Conservation (phyloP, 768 basidiomycete species). For the Suillus subalutaceus region DNA sequence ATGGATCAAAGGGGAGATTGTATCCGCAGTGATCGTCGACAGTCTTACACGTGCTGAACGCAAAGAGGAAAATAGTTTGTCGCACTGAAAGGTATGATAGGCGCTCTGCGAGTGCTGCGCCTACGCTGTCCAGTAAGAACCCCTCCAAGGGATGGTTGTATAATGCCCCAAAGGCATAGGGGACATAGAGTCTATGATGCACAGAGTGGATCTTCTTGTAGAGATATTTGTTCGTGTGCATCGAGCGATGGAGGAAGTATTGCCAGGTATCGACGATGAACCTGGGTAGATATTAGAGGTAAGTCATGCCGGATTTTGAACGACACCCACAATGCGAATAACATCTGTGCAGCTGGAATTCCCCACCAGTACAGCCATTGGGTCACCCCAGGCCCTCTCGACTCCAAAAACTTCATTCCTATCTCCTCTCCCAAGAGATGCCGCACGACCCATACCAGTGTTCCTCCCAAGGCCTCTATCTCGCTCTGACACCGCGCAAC, state of each 20-base stretch:
- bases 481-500: constrained; percentile 43
- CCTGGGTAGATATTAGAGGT: constrained; percentile 42
- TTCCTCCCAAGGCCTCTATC: constrained; percentile 44
- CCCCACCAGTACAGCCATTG: constrained; percentile 92
- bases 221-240: constrained; percentile 90
- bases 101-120: constrained; percentile 76
- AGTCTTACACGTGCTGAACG: constrained; percentile 85
- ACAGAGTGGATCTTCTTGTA: constrained; percentile 92
- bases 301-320: neutral
- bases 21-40: constrained; percentile 98
- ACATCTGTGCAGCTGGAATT: constrained; percentile 71
- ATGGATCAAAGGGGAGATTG: constrained; percentile 85
- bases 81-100: constrained; percentile 71
- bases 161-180: constrained; percentile 94
- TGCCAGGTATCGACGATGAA: constrained; percentile 98
- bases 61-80: constrained; percentile 84
- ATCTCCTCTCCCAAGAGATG: constrained; percentile 45
- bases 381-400: constrained; percentile 46
- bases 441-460: constrained; percentile 42
- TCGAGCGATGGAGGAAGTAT: constrained; percentile 90
- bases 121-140: constrained; percentile 83
- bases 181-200: constrained; percentile 95
- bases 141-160: constrained; percentile 99
- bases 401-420: constrained; percentile 39
- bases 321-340: constrained; percentile 80